Evolutionary conservation across 768 basidiomycete species (phyloP), one percentile per base, ranked within the genome.

Genomic region (Phlebiopsis gigantea): DNA sequence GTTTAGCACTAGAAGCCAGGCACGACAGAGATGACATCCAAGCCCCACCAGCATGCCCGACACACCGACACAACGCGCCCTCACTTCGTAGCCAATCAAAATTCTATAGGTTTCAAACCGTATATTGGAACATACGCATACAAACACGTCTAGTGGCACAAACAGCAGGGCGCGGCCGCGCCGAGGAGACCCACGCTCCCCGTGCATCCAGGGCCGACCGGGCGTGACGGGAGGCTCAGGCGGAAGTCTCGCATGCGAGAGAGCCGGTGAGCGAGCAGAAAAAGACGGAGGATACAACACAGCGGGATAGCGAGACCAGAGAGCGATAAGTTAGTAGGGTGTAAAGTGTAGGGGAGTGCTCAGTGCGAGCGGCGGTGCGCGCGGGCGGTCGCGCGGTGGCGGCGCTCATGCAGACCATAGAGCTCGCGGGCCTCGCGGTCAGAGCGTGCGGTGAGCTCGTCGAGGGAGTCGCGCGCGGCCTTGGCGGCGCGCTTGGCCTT

Each of bases 131-230:
- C 34, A 53, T 53, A 53, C 39, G 25, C 31, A 25, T 42, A 53
- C 51, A 25, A 26, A 41, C 34, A 34, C 5, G 7, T 34, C 45
- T 47, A 46, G 29, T 41, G 14, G 41, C 25, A 39, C 45, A 43
- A 31, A 29, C n/a, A 19, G 17, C 21, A 48, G 46, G 28, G 43
- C 24, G 39, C 30, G 14, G 26, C 55, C 12, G 10, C 30, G 55
- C 41, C 55, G 55, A 56, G 55, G 55, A 44, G 34, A 17, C 22
- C 39, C 46, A 30, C 28, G 55, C 55, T 56, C 55, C 55, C 22
- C 34, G 26, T 22, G 19, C 47, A 25, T 17, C 55, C 55, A 56
- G 46, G 55, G 47, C 46, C 39, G 19, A 22, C 30, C 12, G n/a
- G 24, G 34, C 19, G 31, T 17, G 29, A n/a, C n/a, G 47, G 10